Evolutionary conservation across 179 eudicot genomes (phyloP).

Genomic region (Beta macrorhiza): DNA sequence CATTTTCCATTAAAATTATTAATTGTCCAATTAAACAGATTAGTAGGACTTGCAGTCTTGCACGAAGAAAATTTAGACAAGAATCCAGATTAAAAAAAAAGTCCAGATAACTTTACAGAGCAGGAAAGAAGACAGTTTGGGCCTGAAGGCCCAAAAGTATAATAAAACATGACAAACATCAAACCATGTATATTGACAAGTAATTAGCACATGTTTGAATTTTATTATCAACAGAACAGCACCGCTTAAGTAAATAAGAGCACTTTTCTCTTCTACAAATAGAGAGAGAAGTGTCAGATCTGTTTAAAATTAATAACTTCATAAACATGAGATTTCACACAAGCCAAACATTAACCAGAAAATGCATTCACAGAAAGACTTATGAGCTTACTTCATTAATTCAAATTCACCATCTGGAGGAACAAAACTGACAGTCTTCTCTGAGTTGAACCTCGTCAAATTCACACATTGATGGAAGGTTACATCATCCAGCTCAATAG

Average conservation of each 20-base stretch:
- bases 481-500: conserved; percentile 97
- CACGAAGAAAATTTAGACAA: not conserved
- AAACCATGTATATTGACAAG: not conserved
- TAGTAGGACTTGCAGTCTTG: not conserved
- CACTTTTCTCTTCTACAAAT: not conserved
- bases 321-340: not conserved
- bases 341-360: not conserved
- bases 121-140: not conserved
- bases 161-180: not conserved
- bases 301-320: not conserved
- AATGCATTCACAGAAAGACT: conserved; percentile 7
- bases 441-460: conserved; percentile 96
- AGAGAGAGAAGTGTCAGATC: not conserved
- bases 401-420: conserved; percentile 99
- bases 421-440: conserved; percentile 98
- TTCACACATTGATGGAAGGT: conserved; percentile 98
- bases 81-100: not conserved
- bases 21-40: not conserved
- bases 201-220: not conserved
- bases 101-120: not conserved
- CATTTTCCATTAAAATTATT: no score
- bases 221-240: not conserved
- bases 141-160: not conserved
- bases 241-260: not conserved
- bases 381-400: conserved; percentile 84